phyloP scores from a whole-genome alignment of 352 stramenopile genomes.

The Hyaloperonospora brassicae region DNA sequence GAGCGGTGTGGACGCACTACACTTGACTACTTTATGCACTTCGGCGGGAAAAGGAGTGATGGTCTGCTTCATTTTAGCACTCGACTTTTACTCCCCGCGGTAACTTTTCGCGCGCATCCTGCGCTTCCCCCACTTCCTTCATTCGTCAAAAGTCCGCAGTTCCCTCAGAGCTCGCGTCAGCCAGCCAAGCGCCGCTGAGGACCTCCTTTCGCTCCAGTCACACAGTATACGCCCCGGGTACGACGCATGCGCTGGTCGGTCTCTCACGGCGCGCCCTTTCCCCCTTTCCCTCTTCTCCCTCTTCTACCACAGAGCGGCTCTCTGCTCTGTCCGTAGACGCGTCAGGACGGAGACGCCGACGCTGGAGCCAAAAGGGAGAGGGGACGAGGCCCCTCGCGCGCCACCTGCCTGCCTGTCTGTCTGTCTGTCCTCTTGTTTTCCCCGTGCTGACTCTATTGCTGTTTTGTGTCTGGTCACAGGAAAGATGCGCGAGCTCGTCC shows the following conservation, averaged over 20 bases:
- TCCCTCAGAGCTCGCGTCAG: conserved; percentile 61
- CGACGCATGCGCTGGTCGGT: conserved; percentile 5
- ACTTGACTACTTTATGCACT: conserved; percentile 13
- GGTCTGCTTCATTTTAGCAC: too few relatives aligned
- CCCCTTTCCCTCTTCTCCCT: conserved; percentile 1
- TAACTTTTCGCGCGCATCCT: conserved; percentile 22
- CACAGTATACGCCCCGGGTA: conserved; percentile 45
- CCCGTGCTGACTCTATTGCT: conserved; percentile 9
- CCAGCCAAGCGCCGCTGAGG: conserved; percentile 55
- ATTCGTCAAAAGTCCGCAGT: conserved; percentile 84
- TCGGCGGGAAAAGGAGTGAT: conserved; percentile 12
- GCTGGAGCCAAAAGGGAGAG: too few relatives aligned
- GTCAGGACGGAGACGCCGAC: too few relatives aligned
- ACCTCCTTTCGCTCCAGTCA: conserved; percentile 17
- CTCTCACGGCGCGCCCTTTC: too few relatives aligned
- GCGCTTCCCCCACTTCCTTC: conserved; percentile 38
- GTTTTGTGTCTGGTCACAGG: conserved; percentile 13
- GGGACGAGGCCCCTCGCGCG: conserved; percentile 18
- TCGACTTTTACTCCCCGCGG: conserved; percentile 24
- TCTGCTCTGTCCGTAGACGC: neutral
- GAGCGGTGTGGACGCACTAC: too few relatives aligned
- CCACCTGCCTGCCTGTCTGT: conserved; percentile 12
- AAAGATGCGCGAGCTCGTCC: conserved; percentile 94
- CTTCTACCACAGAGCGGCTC: neutral
- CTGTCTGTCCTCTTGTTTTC: conserved; percentile 13